These are phyloP conservation scores for Quercus lobata DNA, from an alignment of 331 rosid species.

Conservation along the genomic window DNA sequence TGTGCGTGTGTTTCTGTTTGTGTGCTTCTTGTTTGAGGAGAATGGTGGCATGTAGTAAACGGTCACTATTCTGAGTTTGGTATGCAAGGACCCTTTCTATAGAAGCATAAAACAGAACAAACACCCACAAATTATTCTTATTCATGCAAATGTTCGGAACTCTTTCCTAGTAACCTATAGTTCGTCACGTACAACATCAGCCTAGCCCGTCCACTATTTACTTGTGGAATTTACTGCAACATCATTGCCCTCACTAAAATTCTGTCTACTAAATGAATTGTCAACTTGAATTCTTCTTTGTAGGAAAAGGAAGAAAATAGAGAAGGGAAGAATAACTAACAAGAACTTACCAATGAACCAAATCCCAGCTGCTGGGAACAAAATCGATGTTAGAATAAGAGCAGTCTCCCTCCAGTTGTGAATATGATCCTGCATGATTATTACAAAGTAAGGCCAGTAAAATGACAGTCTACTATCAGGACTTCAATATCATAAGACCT, in stretches of 20 bases:
- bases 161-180: background rate
- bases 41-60: too few relatives aligned
- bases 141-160: too few relatives aligned
- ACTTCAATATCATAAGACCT: background rate
- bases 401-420: slow-evolving; percentile 70
- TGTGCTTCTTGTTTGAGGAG: too few relatives aligned
- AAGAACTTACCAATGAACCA: slow-evolving; percentile 64
- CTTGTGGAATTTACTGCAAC: too few relatives aligned
- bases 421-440: slow-evolving; percentile 45
- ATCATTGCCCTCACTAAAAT: too few relatives aligned
- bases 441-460: slow-evolving; percentile 6
- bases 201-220: background rate
- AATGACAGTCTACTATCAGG: background rate
- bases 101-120: too few relatives aligned
- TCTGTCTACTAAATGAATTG: background rate
- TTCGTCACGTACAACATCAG: background rate
- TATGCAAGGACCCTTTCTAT: too few relatives aligned
- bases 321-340: background rate
- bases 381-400: slow-evolving; percentile 56
- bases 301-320: background rate
- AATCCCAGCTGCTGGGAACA: slow-evolving; percentile 55
- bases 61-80: too few relatives aligned
- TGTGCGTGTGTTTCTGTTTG: too few relatives aligned
- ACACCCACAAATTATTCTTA: too few relatives aligned
- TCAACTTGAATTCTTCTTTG: background rate